Percentiles rank a stretch among this genome's conserved stretches.
phyloP scores from a whole-genome alignment of 805 yeast species.

The Saturnispora gosingensis region DNA sequence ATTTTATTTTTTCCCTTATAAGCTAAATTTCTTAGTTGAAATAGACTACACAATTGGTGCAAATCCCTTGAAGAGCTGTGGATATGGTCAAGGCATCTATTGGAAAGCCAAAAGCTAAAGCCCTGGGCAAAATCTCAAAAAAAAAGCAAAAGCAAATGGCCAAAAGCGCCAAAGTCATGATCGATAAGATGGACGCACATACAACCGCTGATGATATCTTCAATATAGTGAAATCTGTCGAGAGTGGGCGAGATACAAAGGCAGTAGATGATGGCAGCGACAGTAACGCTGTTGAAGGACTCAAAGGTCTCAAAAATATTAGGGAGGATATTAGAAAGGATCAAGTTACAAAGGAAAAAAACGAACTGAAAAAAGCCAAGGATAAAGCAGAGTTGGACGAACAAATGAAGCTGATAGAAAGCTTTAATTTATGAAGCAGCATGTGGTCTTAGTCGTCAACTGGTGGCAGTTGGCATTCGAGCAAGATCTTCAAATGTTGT shows the following conservation, averaged over 20 bases:
- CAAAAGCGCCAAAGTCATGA: conserved; percentile 19
- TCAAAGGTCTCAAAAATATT: conserved; percentile 32
- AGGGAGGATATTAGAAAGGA: conserved; percentile 34
- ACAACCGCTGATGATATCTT: conserved; percentile 18
- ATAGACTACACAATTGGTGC: neutral
- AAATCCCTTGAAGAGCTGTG: neutral
- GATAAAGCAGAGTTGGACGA: conserved; percentile 34
- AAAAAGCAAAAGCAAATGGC: conserved; percentile 17
- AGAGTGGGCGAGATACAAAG: conserved; percentile 11
- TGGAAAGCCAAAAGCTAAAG: neutral
- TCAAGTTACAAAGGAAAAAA: conserved; percentile 17
- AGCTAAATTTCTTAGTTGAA: neutral
- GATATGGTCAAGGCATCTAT: neutral
- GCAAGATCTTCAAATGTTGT: neutral
- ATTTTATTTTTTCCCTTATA: neutral
- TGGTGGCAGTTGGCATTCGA: neutral
- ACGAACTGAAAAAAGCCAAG: conserved; percentile 22
- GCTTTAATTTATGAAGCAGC: conserved; percentile 26
- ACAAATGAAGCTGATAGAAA: conserved; percentile 41
- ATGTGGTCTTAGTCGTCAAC: neutral
- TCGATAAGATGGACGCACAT: conserved; percentile 22
- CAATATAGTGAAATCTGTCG: conserved; percentile 13
- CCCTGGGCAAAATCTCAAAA: conserved; percentile 11
- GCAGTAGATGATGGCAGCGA: conserved; percentile 1
- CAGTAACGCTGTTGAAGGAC: conserved; percentile 13